Evolutionary conservation across 75 land plant species (phyloP).

Genomic region (Pinus taeda): DNA sequence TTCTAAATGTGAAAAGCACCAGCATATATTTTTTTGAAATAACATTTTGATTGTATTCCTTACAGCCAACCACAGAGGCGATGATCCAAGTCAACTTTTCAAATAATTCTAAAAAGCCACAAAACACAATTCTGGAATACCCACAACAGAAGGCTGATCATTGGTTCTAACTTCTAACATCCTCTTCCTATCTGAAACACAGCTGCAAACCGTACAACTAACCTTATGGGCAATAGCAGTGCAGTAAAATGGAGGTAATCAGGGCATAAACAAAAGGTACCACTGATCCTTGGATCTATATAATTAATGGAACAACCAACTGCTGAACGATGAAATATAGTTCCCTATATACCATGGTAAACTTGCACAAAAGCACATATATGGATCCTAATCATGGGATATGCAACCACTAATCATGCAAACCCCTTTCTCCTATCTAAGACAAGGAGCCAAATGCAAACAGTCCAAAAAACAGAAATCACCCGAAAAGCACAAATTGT

Average conservation of each 20-base stretch:
- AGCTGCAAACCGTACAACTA: not conserved
- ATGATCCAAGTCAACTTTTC: not conserved
- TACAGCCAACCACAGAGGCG: not conserved
- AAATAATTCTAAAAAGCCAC: not conserved
- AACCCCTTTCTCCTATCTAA: not conserved
- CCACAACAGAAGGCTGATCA: not conserved
- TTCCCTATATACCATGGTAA: too few relatives aligned
- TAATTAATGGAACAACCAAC: too few relatives aligned
- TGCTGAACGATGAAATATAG: too few relatives aligned
- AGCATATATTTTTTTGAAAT: not conserved
- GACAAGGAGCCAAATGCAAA: not conserved
- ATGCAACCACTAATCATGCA: not conserved
- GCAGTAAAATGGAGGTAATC: too few relatives aligned
- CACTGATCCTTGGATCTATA: too few relatives aligned
- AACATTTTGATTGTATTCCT: not conserved
- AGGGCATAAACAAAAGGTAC: too few relatives aligned
- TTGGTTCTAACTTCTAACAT: not conserved
- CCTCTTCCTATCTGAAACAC: not conserved
- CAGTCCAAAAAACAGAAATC: not conserved
- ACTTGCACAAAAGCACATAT: not conserved
- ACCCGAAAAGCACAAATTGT: too few relatives aligned
- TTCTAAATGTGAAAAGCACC: not conserved
- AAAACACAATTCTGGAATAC: not conserved
- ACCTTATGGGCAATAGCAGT: too few relatives aligned
- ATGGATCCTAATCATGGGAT: not conserved